Evolutionary conservation across 192 early-diverging fungal genomes (phyloP).

Genomic region (Umbelopsis vinacea): DNA sequence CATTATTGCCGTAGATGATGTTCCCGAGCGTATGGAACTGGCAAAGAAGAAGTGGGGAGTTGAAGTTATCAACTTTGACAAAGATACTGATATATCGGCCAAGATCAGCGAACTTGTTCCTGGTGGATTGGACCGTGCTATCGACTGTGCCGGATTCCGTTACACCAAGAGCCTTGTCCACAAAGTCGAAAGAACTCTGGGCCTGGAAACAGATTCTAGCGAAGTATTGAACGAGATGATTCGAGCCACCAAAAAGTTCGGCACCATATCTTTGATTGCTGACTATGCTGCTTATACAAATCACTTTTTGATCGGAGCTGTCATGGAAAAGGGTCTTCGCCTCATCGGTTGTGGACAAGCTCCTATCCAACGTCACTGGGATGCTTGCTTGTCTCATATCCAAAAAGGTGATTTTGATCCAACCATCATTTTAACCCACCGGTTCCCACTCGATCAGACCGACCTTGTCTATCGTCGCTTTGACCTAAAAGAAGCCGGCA

Average conservation of each 20-base stretch:
- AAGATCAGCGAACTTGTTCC: slow-evolving; percentile 42
- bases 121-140: slow-evolving; percentile 52
- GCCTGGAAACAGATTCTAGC: slow-evolving; percentile 55
- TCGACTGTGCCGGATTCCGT: slow-evolving; percentile 60
- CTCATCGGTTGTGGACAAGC: slow-evolving; percentile 48
- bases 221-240: slow-evolving; percentile 52
- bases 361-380: slow-evolving; percentile 53
- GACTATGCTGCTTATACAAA: slow-evolving; percentile 54
- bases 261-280: slow-evolving; percentile 54
- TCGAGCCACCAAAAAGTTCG: slow-evolving; percentile 45
- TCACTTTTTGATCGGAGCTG: slow-evolving; percentile 42
- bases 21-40: slow-evolving; percentile 38
- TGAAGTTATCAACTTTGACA: slow-evolving; percentile 40
- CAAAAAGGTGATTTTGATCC: slow-evolving; percentile 48
- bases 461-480: slow-evolving; percentile 47
- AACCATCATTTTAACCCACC: slow-evolving; percentile 51
- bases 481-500: slow-evolving; percentile 49
- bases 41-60: slow-evolving; percentile 37
- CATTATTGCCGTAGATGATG: slow-evolving; percentile 50
- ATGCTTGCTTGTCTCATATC: slow-evolving; percentile 39
- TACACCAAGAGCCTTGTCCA: slow-evolving; percentile 52
- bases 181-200: slow-evolving; percentile 45
- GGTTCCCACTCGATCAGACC: slow-evolving; percentile 42
- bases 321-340: slow-evolving; percentile 51
- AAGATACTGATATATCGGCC: slow-evolving; percentile 31